Conservation (phyloP, 1,284 basidiomycete genomes). For the Xerocomus nothofagi region DNA sequence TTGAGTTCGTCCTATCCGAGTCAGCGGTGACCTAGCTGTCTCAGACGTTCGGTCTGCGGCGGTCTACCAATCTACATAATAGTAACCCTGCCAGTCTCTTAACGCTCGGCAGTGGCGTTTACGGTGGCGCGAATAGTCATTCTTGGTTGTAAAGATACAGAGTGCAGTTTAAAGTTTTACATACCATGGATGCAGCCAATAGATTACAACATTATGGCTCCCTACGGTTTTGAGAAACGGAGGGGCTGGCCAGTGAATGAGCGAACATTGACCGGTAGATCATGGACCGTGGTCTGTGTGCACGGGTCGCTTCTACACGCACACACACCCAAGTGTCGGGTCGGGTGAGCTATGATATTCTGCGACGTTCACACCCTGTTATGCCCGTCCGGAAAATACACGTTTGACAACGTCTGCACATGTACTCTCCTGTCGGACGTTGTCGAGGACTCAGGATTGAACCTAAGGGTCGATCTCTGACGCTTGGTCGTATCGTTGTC, state of each 20-base stretch:
- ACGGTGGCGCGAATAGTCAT: neutral
- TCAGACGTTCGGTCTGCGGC: neutral
- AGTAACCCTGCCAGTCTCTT: no score
- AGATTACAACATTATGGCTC: no score
- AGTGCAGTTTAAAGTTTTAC: neutral
- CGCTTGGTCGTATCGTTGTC: neutral
- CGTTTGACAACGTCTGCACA: slow-evolving; percentile 5
- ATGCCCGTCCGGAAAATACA: neutral
- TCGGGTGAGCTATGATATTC: neutral
- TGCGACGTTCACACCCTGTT: neutral
- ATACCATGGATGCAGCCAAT: neutral
- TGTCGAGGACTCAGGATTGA: neutral
- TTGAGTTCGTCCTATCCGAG: no score
- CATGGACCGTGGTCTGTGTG: neutral
- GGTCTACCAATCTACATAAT: neutral
- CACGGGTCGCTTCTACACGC: neutral
- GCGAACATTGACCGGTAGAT: neutral
- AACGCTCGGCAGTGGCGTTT: slow-evolving; percentile 2
- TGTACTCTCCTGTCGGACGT: neutral
- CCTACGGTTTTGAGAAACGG: neutral
- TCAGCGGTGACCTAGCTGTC: neutral
- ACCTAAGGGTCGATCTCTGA: slow-evolving; percentile 6
- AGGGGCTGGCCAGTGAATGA: neutral
- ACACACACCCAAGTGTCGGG: neutral
- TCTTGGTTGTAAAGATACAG: neutral